Conservation (phyloP, 208 protist species). For the Herpetomonas samuelpessoai region DNA sequence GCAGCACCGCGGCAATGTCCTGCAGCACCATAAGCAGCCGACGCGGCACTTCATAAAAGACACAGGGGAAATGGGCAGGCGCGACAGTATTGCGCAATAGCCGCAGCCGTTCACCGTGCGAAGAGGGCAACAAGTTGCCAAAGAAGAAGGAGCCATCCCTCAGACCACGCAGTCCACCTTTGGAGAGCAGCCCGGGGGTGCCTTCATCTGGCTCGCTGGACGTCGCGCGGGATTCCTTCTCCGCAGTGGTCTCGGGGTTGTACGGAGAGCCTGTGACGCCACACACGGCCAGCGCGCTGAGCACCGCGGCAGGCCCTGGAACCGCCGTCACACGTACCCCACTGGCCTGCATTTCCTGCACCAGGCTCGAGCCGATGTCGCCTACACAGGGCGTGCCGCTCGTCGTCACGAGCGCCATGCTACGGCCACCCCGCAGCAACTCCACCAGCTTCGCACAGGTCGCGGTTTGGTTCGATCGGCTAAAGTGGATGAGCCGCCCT, state of each 20-base stretch:
- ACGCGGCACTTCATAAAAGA: constrained; percentile 89
- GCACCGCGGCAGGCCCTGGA: constrained; percentile 73
- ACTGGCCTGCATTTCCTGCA: constrained; percentile 75
- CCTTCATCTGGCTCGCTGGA: background rate
- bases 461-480: constrained; percentile 53
- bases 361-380: constrained; percentile 76
- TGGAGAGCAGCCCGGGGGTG: background rate
- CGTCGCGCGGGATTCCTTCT: background rate
- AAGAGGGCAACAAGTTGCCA: constrained; percentile 75
- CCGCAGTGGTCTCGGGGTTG: constrained; percentile 18
- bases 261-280: constrained; percentile 64
- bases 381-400: constrained; percentile 88
- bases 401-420: constrained; percentile 86
- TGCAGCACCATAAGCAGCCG: constrained; percentile 75
- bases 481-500: constrained; percentile 89
- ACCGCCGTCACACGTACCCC: constrained; percentile 84
- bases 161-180: constrained; percentile 11
- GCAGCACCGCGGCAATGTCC: constrained; percentile 75
- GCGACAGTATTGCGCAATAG: constrained; percentile 64
- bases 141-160: constrained; percentile 86
- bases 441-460: constrained; percentile 78
- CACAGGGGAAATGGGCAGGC: constrained; percentile 57
- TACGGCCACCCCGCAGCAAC: constrained; percentile 81
- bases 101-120: constrained; percentile 57
- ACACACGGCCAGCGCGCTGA: constrained; percentile 69